Percentiles rank a stretch among this genome's conserved stretches.
These are phyloP conservation scores for Metschnikowia santaceciliae DNA, from an alignment of 805 yeast species.

Conservation along the genomic window DNA sequence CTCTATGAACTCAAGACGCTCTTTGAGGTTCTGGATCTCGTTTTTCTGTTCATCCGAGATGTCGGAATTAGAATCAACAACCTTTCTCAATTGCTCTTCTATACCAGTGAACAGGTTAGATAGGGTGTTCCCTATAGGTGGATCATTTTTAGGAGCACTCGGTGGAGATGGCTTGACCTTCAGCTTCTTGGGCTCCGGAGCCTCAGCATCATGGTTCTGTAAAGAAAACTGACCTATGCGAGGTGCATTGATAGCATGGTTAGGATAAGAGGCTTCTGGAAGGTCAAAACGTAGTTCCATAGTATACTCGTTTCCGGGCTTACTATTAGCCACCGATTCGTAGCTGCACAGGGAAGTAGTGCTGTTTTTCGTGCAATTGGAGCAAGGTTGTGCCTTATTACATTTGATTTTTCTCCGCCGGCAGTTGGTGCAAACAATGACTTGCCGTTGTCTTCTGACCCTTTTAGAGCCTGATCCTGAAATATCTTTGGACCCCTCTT, in stretches of 20 bases:
- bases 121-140: background rate
- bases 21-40: conserved; percentile 17
- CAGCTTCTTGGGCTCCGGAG: background rate
- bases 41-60: conserved; percentile 6
- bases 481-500: background rate
- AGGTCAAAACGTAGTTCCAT: conserved; percentile 11
- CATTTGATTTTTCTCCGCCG: conserved; percentile 32
- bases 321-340: conserved; percentile 11
- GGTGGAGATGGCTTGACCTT: background rate
- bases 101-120: background rate
- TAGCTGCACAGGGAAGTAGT: conserved; percentile 19
- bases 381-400: conserved; percentile 26
- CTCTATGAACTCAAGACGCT: conserved; percentile 16
- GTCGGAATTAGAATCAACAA: background rate
- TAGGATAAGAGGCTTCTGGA: background rate
- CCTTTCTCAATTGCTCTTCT: background rate
- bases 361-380: conserved; percentile 23
- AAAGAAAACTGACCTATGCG: conserved; percentile 1
- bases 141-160: background rate
- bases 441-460: conserved; percentile 20
- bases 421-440: conserved; percentile 29
- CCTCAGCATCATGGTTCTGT: background rate
- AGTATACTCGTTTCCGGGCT: conserved; percentile 9
- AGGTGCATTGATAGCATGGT: background rate
- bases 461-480: conserved; percentile 1